These are phyloP conservation scores for Leptomonas pyrrhocoris DNA, from an alignment of 208 protist species.

Conservation along the genomic window DNA sequence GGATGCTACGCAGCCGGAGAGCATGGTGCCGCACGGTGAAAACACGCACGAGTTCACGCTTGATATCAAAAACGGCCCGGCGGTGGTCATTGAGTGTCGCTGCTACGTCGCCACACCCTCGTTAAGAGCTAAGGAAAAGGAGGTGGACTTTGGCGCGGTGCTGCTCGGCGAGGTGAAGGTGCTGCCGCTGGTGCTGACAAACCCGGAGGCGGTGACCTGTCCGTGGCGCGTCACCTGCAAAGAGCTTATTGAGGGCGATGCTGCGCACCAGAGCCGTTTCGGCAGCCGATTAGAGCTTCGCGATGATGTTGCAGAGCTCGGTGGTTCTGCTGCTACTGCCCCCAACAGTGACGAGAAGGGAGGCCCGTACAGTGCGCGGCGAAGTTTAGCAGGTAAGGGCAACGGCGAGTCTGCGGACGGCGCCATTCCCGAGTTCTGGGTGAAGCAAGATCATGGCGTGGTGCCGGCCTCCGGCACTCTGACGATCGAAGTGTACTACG, in stretches of 20 bases:
- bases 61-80: slow-evolving; percentile 85
- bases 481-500: slow-evolving; percentile 77
- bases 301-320: neutral
- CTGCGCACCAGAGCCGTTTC: neutral
- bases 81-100: slow-evolving; percentile 78
- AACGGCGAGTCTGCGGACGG: neutral
- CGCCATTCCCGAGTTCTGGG: slow-evolving; percentile 63
- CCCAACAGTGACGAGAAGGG: neutral
- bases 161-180: slow-evolving; percentile 83
- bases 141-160: slow-evolving; percentile 90
- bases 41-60: slow-evolving; percentile 83
- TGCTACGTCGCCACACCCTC: slow-evolving; percentile 93
- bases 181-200: slow-evolving; percentile 84
- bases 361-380: neutral
- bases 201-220: slow-evolving; percentile 88
- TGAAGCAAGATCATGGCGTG: slow-evolving; percentile 61
- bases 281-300: slow-evolving; percentile 6
- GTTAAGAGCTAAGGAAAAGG: slow-evolving; percentile 61
- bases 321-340: neutral
- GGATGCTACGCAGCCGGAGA: slow-evolving; percentile 37
- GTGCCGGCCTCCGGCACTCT: slow-evolving; percentile 64
- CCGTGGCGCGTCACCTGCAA: slow-evolving; percentile 82
- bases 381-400: neutral
- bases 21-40: slow-evolving; percentile 49
- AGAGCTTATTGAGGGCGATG: slow-evolving; percentile 28